Evolutionary conservation across 2,329 filamentous ascomycete species (phyloP).

Genomic region (Fusarium aywerte): DNA sequence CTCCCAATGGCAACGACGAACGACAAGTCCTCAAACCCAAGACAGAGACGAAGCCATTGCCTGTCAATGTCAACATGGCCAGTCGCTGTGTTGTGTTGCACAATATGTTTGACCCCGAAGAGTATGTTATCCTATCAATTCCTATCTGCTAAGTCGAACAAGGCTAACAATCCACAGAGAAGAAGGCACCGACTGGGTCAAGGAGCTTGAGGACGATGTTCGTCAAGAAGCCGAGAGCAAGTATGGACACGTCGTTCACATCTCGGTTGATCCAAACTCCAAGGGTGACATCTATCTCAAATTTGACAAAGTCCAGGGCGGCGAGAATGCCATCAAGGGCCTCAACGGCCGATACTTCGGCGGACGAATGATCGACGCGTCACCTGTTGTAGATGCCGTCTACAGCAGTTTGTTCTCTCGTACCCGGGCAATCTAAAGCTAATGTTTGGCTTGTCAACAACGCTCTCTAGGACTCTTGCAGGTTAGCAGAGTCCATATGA

Average conservation of each 20-base stretch:
- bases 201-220: slow-evolving; percentile 94
- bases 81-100: slow-evolving; percentile 93
- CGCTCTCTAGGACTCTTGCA: slow-evolving; percentile 61
- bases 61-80: slow-evolving; percentile 89
- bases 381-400: slow-evolving; percentile 96
- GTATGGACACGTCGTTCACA: slow-evolving; percentile 98
- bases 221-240: slow-evolving; percentile 91
- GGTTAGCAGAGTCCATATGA: slow-evolving; percentile 50
- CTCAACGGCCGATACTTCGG: slow-evolving; percentile 97
- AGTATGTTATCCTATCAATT: slow-evolving; percentile 70
- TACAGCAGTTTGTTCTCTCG: slow-evolving; percentile 97
- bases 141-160: neutral
- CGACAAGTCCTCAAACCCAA: slow-evolving; percentile 80
- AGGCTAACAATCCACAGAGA: slow-evolving; percentile 68
- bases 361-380: slow-evolving; percentile 89
- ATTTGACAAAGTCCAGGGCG: slow-evolving; percentile 94
- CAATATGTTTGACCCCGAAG: slow-evolving; percentile 92
- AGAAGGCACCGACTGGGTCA: slow-evolving; percentile 87
- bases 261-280: slow-evolving; percentile 91
- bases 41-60: slow-evolving; percentile 80
- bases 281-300: slow-evolving; percentile 98
- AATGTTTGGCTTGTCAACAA: slow-evolving; percentile 60
- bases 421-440: slow-evolving; percentile 81
- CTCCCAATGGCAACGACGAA: slow-evolving; percentile 72
- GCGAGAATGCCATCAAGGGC: slow-evolving; percentile 97